Percentiles rank a stretch among this genome's conserved stretches.
phyloP scores from a whole-genome alignment of 2,329 filamentous ascomycete genomes.

The Aspergillus oerlinghausenensis region DNA sequence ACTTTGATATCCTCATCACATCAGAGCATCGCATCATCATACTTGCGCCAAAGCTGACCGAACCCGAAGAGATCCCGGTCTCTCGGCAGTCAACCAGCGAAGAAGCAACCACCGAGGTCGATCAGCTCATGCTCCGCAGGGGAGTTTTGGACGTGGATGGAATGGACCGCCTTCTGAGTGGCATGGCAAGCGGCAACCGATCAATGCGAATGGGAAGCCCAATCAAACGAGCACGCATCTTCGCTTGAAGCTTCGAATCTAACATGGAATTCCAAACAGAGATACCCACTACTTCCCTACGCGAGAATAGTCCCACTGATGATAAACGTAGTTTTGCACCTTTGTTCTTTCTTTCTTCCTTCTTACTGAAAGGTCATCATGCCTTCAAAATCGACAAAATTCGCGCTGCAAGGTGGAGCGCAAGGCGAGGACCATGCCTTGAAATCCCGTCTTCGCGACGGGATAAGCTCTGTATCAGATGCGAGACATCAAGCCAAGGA shows the following conservation, averaged over 20 bases:
- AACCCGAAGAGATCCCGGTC: conserved; percentile 17
- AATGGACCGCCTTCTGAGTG: conserved; percentile 44
- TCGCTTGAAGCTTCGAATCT: conserved; percentile 19
- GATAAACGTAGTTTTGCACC: neutral
- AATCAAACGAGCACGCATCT: conserved; percentile 33
- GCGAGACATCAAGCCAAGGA: conserved; percentile 42
- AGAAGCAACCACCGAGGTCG: conserved; percentile 23
- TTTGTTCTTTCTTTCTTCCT: neutral
- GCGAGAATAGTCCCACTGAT: conserved; percentile 8
- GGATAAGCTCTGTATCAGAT: conserved; percentile 50
- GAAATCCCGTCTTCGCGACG: conserved; percentile 34
- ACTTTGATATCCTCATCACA: conserved; percentile 38
- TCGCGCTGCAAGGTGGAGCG: conserved; percentile 51
- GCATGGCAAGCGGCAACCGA: conserved; percentile 34
- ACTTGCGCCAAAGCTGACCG: conserved; percentile 27
- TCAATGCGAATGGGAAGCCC: conserved; percentile 33
- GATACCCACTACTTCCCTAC: conserved; percentile 23
- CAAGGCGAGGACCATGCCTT: conserved; percentile 50
- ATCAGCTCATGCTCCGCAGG: conserved; percentile 39
- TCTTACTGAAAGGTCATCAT: neutral
- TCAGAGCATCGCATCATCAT: conserved; percentile 40
- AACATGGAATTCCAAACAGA: conserved; percentile 15
- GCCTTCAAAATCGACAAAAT: conserved; percentile 12
- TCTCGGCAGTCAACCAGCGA: conserved; percentile 11
- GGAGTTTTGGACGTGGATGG: conserved; percentile 45